A percentile compares a stretch with the other conserved stretches of the same genome.
Evolutionary conservation across 2,329 filamentous ascomycete species (phyloP).

Genomic region (Thelonectria rubi): DNA sequence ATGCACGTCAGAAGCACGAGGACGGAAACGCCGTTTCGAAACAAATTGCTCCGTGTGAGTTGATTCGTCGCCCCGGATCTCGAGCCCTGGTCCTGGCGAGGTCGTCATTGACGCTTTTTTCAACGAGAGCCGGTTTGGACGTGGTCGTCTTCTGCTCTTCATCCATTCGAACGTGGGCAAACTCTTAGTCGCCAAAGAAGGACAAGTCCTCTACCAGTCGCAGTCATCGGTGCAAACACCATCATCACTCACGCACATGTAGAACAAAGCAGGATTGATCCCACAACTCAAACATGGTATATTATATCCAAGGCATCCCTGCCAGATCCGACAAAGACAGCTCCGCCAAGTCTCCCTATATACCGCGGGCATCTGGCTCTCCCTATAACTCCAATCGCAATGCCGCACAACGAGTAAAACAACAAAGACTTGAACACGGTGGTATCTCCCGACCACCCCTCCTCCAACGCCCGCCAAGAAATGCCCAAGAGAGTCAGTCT

Average conservation of each 20-base stretch:
- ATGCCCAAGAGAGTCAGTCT: slow-evolving; percentile 11
- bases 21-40: too few relatives aligned
- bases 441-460: slow-evolving; percentile 33
- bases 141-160: too few relatives aligned
- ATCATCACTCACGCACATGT: background rate
- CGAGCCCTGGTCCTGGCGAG: too few relatives aligned
- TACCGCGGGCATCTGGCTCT: background rate
- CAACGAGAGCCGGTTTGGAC: too few relatives aligned
- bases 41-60: too few relatives aligned
- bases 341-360: slow-evolving; percentile 9
- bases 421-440: slow-evolving; percentile 21
- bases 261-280: background rate
- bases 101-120: too few relatives aligned
- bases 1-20: too few relatives aligned
- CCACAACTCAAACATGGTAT: slow-evolving; percentile 3
- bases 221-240: too few relatives aligned
- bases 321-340: slow-evolving; percentile 1
- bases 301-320: slow-evolving; percentile 19
- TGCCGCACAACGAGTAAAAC: background rate
- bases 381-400: slow-evolving; percentile 10
- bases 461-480: slow-evolving; percentile 34
- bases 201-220: too few relatives aligned
- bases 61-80: too few relatives aligned
- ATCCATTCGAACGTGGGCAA: too few relatives aligned
- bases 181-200: too few relatives aligned